Percentiles rank a stretch among this genome's conserved stretches.
Conservation (phyloP, 2,329 filamentous ascomycete genomes). For the Calonectria hongkongensis region DNA sequence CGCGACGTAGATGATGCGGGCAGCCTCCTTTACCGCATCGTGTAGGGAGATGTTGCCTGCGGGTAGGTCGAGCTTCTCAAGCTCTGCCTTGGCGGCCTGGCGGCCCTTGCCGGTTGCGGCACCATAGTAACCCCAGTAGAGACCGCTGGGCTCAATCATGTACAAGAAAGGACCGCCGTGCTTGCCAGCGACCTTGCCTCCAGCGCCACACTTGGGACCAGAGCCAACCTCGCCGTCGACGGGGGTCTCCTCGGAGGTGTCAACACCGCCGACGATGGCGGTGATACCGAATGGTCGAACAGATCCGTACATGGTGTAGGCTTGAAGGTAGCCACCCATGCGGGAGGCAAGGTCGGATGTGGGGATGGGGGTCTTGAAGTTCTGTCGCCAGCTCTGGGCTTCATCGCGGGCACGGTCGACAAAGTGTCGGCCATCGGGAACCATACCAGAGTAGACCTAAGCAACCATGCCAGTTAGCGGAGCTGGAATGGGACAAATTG, state of each 20-base stretch:
- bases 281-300: slow-evolving; percentile 98
- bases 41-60: slow-evolving; percentile 85
- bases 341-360: slow-evolving; percentile 91
- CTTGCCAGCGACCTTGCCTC: slow-evolving; percentile 85
- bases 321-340: slow-evolving; percentile 97
- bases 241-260: slow-evolving; percentile 88
- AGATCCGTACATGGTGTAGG: slow-evolving; percentile 97
- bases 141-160: slow-evolving; percentile 98
- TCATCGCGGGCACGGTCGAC: slow-evolving; percentile 96
- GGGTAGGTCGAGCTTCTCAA: slow-evolving; percentile 95
- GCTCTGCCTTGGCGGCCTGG: slow-evolving; percentile 97
- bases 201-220: slow-evolving; percentile 86
- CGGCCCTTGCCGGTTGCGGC: slow-evolving; percentile 97
- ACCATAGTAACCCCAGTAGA: slow-evolving; percentile 99
- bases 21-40: slow-evolving; percentile 96
- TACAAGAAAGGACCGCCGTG: slow-evolving; percentile 95
- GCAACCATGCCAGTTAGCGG: slow-evolving; percentile 38
- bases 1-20: slow-evolving; percentile 96
- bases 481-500: background rate
- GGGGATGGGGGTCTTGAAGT: slow-evolving; percentile 96
- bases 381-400: slow-evolving; percentile 90
- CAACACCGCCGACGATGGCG: slow-evolving; percentile 94
- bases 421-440: slow-evolving; percentile 97
- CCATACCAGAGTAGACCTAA: slow-evolving; percentile 95
- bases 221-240: slow-evolving; percentile 94